These are phyloP conservation scores for Mycena venus DNA, from an alignment of 768 basidiomycete species.

Conservation along the genomic window DNA sequence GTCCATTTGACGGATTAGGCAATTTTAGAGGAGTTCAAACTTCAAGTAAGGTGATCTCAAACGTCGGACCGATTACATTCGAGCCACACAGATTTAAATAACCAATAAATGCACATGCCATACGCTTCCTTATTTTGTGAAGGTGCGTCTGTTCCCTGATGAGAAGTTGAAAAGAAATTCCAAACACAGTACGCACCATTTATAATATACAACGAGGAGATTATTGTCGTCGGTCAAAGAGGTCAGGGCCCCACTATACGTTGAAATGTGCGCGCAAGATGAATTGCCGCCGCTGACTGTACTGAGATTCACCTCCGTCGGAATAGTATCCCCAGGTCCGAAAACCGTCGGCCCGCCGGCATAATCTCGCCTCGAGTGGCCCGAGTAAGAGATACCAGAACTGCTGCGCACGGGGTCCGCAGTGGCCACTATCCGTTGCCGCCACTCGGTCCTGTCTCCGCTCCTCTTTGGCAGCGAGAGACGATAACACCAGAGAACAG, in stretches of 20 bases:
- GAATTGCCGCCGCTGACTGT: neutral
- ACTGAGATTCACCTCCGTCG: neutral
- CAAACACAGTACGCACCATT: no score
- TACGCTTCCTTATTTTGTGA: no score
- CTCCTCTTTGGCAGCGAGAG: neutral
- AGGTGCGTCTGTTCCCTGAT: no score
- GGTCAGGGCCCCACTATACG: constrained; percentile 18
- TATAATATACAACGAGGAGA: neutral
- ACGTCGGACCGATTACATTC: no score
- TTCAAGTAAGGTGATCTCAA: no score
- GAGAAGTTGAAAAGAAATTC: no score
- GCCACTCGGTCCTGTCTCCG: neutral
- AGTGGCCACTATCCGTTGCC: neutral
- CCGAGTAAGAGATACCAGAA: constrained; percentile 3
- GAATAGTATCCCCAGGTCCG: neutral
- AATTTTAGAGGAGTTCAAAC: no score
- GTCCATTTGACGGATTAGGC: no score
- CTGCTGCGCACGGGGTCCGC: neutral
- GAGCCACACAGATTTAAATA: no score
- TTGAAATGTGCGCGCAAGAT: neutral
- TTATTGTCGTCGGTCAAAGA: neutral
- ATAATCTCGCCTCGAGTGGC: neutral
- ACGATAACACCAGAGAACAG: neutral
- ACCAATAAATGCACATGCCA: no score
- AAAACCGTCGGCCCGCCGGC: no score